Evolutionary conservation across 495 filamentous ascomycete species (phyloP), one percentile per base, ranked within the genome.

Genomic region (Penicillium ochrochloron): DNA sequence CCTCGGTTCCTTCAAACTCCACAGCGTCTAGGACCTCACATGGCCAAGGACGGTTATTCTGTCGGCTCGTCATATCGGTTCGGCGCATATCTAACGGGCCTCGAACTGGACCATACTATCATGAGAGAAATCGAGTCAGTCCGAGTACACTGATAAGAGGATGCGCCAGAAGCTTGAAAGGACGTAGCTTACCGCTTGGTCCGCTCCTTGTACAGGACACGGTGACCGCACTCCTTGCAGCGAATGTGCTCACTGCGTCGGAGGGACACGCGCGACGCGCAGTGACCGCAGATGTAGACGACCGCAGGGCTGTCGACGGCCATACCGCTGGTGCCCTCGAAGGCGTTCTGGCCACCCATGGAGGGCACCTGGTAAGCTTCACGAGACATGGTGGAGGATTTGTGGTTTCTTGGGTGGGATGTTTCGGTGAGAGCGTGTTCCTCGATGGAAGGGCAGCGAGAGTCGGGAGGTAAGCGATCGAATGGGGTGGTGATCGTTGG

Each of bases 101-200:
- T 99, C 94, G 71, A 99, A 99, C 78, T 99, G 95, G 37, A 99
- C 94, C 94, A 99, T 98, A 63, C 88, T 87, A 84, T 84, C 11
- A 37, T 50, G 19, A 33, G 56, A 42, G 61, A 62, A 62, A 61
- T 0, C 21, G 37, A 21, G 53, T 72, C 53, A 72, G 69, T 52
- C 34, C 57, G 58, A 41, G 54, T 42, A 62, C 53, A 54, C 52
- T 25, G 35, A 54, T 21, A 42, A 60, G 46, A 23, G 27, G 10
- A 35, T 2, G 23, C 14, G 21, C 27, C 21, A n/a, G 52, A 53
- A 50, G 17, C 7, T 17, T 27, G 6, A 34, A 17, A 15, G 44
- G 35, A 63, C 61, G 64, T 2, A n/a, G 75, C 88, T 77, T 75
- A 97, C 95, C 96, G 85, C 84, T 97, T 97, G 35, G 95, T 99